These are phyloP conservation scores for Stylonectria norvegica DNA, from an alignment of 2,329 filamentous ascomycete species.

Conservation along the genomic window DNA sequence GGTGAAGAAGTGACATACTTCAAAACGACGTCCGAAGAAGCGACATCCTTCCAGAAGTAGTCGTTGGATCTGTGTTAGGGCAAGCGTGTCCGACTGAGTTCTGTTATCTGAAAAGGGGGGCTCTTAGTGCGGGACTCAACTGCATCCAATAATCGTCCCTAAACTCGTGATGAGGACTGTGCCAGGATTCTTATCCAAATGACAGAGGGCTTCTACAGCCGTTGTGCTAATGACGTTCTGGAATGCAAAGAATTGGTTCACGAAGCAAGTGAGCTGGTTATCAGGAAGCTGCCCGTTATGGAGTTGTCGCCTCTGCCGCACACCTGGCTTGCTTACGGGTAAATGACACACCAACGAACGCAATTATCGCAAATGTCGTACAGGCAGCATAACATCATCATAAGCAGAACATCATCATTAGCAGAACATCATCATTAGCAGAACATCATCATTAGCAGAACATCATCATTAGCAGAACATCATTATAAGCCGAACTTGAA, in stretches of 20 bases:
- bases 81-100: constrained; percentile 37
- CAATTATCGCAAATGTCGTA: constrained; percentile 24
- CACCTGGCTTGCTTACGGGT: constrained; percentile 44
- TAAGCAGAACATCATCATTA: constrained; percentile 19
- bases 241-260: constrained; percentile 48
- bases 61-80: neutral
- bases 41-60: constrained; percentile 4
- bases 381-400: constrained; percentile 25
- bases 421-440: too few species aligned
- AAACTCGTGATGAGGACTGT: constrained; percentile 14
- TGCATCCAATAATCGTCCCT: constrained; percentile 44
- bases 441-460: too few species aligned
- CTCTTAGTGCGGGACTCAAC: constrained; percentile 44
- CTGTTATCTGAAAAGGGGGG: constrained; percentile 46
- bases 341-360: constrained; percentile 41
- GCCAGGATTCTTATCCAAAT: constrained; percentile 48
- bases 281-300: neutral
- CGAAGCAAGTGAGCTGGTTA: constrained; percentile 26
- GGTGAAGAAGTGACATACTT: neutral
- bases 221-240: constrained; percentile 51
- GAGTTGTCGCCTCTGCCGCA: constrained; percentile 34
- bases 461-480: too few species aligned
- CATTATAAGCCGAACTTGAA: too few species aligned
- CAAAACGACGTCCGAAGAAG: constrained; percentile 10
- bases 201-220: constrained; percentile 45